Evolutionary conservation across 768 basidiomycete species (phyloP), one percentile per base, ranked within the genome.

Genomic region (Pulveroboletus sp.): DNA sequence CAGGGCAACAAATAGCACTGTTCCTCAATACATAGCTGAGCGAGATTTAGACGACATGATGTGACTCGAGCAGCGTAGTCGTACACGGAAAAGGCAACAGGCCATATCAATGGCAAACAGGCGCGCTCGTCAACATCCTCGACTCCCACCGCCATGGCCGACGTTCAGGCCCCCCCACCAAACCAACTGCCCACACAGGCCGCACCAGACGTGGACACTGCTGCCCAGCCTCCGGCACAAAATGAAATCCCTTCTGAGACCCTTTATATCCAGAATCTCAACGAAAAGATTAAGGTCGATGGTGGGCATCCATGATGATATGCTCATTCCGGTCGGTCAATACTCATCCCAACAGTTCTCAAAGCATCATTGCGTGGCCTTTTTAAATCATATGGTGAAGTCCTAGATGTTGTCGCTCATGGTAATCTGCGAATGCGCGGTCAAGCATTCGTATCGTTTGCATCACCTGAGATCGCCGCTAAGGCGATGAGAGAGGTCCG

Each of bases 371-470:
- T 99, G 39, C 78, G 81, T 12, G 86, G 86, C 29, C 76, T 99
- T 26, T 98, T 99, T 78, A 92, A 92, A 68, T 79, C 85, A 13
- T 99, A 97, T 62, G 92, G 93, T 12, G 85, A 89, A 54, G 88
- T 99, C 16, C 71, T 97, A 23, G 92, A 95, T 63, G 92, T 99
- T n/a, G 88, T 93, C 17, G 93, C 94, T 10, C 96, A 99, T 68
- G 72, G 76, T 45, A 98, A 96, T 74, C 71, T 99, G 52, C 84
- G 96, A 32, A 99, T 99, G 96, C 80, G 96, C 32, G 96, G 96
- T 14, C 96, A 99, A 71, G 96, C 96, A 4, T 99, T 99, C 64
- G 91, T 99, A 31, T 92, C 90, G 31, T 96, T 99, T 68, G 77
- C 78, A 49, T 83, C 83, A 29, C 75, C 83, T 45, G 92, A 97